Evolutionary conservation across 805 yeast species (phyloP).

Genomic region (Candida alai): DNA sequence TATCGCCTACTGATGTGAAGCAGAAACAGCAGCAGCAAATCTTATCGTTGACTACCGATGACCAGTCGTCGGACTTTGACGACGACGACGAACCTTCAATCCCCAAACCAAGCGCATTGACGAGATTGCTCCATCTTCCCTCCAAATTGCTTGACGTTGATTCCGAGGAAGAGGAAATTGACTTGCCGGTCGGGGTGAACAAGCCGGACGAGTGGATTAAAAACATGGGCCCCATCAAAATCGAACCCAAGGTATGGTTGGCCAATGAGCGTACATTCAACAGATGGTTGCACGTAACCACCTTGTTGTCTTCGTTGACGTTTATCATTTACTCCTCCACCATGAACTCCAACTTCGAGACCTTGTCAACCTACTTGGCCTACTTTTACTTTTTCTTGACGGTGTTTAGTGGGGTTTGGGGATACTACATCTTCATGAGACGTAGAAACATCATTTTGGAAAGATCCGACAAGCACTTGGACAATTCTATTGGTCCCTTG

Average conservation of each 20-base stretch:
- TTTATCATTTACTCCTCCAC: conserved; percentile 80
- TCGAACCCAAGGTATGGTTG: conserved; percentile 97
- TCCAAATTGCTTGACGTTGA: conserved; percentile 57
- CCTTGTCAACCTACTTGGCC: conserved; percentile 66
- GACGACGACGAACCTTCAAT: conserved; percentile 12
- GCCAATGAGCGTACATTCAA: conserved; percentile 97
- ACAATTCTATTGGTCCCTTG: conserved; percentile 86
- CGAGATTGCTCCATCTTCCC: conserved; percentile 24
- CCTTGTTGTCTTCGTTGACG: conserved; percentile 78
- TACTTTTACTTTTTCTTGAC: conserved; percentile 79
- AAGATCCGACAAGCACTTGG: conserved; percentile 84
- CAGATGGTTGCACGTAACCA: conserved; percentile 90
- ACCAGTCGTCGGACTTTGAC: conserved; percentile 25
- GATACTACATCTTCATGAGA: conserved; percentile 68
- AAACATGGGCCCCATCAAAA: conserved; percentile 87
- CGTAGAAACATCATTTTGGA: conserved; percentile 71
- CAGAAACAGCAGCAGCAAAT: conserved; percentile 36
- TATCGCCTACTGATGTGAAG: conserved; percentile 52
- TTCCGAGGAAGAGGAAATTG: conserved; percentile 80
- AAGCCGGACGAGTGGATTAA: conserved; percentile 78
- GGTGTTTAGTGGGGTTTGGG: conserved; percentile 84
- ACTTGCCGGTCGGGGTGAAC: conserved; percentile 82
- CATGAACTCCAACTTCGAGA: conserved; percentile 57
- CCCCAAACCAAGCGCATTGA: conserved; percentile 10
- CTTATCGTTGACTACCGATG: conserved; percentile 12